Conservation (phyloP, 2,329 filamentous ascomycete species). For the Lasiodiplodia sp. region DNA sequence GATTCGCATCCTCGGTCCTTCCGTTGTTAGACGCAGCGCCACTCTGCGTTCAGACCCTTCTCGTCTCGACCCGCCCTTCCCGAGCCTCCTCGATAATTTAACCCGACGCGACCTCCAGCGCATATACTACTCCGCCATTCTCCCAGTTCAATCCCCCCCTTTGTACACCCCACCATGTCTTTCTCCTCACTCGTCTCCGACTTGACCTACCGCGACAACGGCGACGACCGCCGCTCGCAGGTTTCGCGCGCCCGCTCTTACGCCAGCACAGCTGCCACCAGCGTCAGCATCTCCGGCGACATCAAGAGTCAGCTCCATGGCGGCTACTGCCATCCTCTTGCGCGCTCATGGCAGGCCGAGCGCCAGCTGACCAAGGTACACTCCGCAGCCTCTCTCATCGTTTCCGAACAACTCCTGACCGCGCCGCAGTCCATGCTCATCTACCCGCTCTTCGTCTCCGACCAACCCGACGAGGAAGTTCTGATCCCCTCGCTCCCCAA, state of each 20-base stretch:
- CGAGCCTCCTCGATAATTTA: conserved; percentile 25
- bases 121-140: neutral
- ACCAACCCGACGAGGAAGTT: conserved; percentile 90
- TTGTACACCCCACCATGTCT: conserved; percentile 50
- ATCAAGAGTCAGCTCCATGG: conserved; percentile 61
- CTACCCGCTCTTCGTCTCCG: conserved; percentile 95
- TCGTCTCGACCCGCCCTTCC: conserved; percentile 21
- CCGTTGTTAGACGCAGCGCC: conserved; percentile 12
- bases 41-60: conserved; percentile 23
- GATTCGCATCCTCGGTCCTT: conserved; percentile 4
- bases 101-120: conserved; percentile 9
- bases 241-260: conserved; percentile 57
- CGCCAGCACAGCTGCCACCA: conserved; percentile 60
- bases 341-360: conserved; percentile 61
- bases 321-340: conserved; percentile 60
- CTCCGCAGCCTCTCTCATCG: neutral
- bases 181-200: conserved; percentile 62
- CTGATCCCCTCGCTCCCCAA: conserved; percentile 90
- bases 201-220: conserved; percentile 56
- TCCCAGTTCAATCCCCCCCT: neutral
- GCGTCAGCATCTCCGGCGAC: conserved; percentile 60
- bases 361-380: conserved; percentile 59
- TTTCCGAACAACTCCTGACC: conserved; percentile 3
- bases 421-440: conserved; percentile 88
- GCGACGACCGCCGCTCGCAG: conserved; percentile 51